phyloP scores from a whole-genome alignment of 768 basidiomycete genomes.

The Mycena crocata region DNA sequence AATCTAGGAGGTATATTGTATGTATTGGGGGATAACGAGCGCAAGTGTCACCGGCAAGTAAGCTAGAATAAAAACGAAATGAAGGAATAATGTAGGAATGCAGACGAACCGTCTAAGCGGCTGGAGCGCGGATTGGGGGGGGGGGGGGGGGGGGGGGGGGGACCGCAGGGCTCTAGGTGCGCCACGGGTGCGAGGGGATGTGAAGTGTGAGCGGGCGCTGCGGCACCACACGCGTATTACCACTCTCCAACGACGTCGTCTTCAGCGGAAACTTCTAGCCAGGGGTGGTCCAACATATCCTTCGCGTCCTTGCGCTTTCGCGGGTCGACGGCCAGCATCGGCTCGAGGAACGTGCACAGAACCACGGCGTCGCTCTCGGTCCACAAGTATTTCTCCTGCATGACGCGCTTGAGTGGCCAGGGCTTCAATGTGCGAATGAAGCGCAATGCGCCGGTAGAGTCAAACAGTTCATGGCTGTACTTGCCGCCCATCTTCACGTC shows the following conservation, averaged over 20 bases:
- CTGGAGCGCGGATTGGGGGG: too few species aligned
- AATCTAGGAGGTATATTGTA: constrained; percentile 33
- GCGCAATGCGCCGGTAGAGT: constrained; percentile 73
- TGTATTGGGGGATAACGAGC: constrained; percentile 18
- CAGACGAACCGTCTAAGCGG: constrained; percentile 17
- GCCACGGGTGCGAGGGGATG: not conserved
- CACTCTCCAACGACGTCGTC: constrained; percentile 60
- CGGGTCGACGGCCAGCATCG: constrained; percentile 82
- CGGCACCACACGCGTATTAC: constrained; percentile 41
- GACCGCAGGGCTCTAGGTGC: constrained; percentile 24
- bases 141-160: not conserved
- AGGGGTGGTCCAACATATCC: constrained; percentile 80
- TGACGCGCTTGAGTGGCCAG: constrained; percentile 86
- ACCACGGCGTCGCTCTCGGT: constrained; percentile 64
- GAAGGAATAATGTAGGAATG: constrained; percentile 22
- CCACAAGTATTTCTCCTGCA: constrained; percentile 91
- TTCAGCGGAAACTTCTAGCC: constrained; percentile 63
- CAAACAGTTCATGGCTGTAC: constrained; percentile 88
- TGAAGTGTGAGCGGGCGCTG: not conserved
- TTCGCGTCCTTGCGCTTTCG: constrained; percentile 75
- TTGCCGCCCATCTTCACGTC: constrained; percentile 86
- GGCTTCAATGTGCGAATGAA: constrained; percentile 81
- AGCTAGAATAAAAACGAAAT: constrained; percentile 15
- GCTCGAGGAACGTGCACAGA: constrained; percentile 75
- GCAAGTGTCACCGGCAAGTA: constrained; percentile 24